These are phyloP conservation scores for Hanseniaspora occidentalis DNA, from an alignment of 805 yeast genomes.

Conservation along the genomic window DNA sequence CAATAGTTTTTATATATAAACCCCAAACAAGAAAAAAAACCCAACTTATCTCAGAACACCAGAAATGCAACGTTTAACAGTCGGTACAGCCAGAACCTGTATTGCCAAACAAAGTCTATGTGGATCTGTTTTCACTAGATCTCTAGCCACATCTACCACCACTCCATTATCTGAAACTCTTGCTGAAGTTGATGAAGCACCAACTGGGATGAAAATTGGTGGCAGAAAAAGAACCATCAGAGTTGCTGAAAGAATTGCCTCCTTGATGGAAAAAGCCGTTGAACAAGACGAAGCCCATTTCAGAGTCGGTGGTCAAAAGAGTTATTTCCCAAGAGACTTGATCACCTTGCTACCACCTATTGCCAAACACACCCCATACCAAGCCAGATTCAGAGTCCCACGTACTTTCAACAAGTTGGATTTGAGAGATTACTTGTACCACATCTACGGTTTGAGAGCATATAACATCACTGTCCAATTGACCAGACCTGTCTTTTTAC, in stretches of 20 bases:
- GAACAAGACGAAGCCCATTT: constrained; percentile 66
- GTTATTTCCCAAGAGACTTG: constrained; percentile 79
- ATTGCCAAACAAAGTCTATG: too few species aligned
- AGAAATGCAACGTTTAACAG: too few species aligned
- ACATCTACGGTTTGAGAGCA: constrained; percentile 83
- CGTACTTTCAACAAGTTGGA: constrained; percentile 87
- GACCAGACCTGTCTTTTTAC: constrained; percentile 35
- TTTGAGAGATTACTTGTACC: constrained; percentile 83
- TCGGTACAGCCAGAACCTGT: too few species aligned
- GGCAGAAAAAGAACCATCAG: constrained; percentile 1
- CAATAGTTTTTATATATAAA: too few species aligned
- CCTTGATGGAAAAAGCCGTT: constrained; percentile 36
- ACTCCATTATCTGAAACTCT: constrained; percentile 1
- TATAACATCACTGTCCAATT: constrained; percentile 79
- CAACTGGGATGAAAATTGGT: background rate
- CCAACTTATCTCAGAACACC: too few species aligned
- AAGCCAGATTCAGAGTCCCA: constrained; percentile 93
- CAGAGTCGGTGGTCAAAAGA: constrained; percentile 60
- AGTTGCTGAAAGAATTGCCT: constrained; percentile 19
- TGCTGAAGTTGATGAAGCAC: background rate
- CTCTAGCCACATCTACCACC: too few species aligned
- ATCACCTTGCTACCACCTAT: constrained; percentile 74
- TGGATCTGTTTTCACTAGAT: too few species aligned
- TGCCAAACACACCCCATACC: constrained; percentile 95
- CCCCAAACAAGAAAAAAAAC: too few species aligned